These are phyloP conservation scores for Saccharomycopsis fibuligera DNA, from an alignment of 805 yeast species.

Conservation along the genomic window DNA sequence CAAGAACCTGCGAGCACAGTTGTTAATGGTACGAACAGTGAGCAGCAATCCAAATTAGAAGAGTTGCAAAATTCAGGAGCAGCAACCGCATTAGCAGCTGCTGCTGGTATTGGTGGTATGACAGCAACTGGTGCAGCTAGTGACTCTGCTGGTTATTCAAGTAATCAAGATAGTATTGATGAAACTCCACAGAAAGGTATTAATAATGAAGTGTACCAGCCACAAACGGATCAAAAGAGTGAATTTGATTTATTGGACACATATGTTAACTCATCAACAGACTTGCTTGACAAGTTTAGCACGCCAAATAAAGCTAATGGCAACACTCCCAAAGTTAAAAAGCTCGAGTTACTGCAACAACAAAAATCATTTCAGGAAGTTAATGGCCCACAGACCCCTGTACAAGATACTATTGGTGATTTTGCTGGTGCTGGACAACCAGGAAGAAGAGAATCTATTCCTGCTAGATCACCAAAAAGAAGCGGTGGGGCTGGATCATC, in stretches of 20 bases:
- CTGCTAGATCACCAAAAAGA: slow-evolving; percentile 14
- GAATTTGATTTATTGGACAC: slow-evolving; percentile 26
- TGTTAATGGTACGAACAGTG: no score
- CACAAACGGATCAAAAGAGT: not conserved
- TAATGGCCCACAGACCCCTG: slow-evolving; percentile 10
- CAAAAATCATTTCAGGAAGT: not conserved
- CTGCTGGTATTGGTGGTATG: slow-evolving; percentile 11
- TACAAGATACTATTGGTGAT: not conserved
- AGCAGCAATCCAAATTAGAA: not conserved
- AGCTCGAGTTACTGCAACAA: not conserved
- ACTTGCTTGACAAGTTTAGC: slow-evolving; percentile 12
- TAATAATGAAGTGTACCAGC: not conserved
- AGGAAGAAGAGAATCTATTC: slow-evolving; percentile 4
- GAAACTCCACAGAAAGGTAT: not conserved
- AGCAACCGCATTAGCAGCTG: slow-evolving; percentile 14
- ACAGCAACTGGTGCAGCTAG: slow-evolving; percentile 8
- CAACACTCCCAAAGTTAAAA: not conserved
- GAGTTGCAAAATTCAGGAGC: slow-evolving; percentile 15
- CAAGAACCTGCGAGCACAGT: not conserved
- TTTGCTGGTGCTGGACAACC: slow-evolving; percentile 1
- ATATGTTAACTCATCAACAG: slow-evolving; percentile 22
- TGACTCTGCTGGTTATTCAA: not conserved
- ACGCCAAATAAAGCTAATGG: not conserved
- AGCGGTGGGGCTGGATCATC: not conserved
- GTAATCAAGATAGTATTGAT: not conserved